Base-by-base conservation (phyloP, 495 filamentous ascomycete genomes). In the Bathelium albidoporum region DNA sequence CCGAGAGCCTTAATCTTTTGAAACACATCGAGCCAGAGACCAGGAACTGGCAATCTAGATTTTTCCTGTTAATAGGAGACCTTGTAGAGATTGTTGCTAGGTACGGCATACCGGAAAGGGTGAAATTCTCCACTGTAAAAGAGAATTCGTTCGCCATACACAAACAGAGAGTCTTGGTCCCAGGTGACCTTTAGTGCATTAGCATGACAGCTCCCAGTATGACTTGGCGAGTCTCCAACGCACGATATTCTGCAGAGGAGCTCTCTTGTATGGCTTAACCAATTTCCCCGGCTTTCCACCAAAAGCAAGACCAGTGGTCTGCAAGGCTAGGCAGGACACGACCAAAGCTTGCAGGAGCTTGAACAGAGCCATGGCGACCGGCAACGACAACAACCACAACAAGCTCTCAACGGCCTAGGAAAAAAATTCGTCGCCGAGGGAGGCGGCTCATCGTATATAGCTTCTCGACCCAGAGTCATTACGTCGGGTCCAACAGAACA, bases 1-100 rank as follows among this genome's bases (percentile, higher is more conserved):
- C 89, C 89, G 0, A 89, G 70, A 29, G 87, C 86, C 72, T 85
- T 89, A 73, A 90, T 81, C 73, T 94, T 94, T 67, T 91, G 84
- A 68, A 94, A 85, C 32, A 92, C 71, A 69, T 92, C 89, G 45
- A 87, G 78, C 80, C 82, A 90, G 3, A 92, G 77, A 22, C 81
- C 79, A 0, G 85, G 80, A 2, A 92, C 89, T 0, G 89, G 89
- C 4, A 92, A 79, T 64, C 89, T 84, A 39, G 64, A 63, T 5
- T 59, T 60, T n/a, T n/a, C n/a, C n/a, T 58, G 10, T 2, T n/a
- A 49, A 49, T 31, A 44, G 32, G 16, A 10, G 43, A 26, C 11
- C 5, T 55, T 55, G 22, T 45, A 11, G 49, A 59, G 49, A 18
- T 7, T 28, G 10, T 20, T 31, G n/a, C 34, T 55, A n/a, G 26